Conservation (phyloP, 495 filamentous ascomycete genomes). For the Schizothecium vesticola region DNA sequence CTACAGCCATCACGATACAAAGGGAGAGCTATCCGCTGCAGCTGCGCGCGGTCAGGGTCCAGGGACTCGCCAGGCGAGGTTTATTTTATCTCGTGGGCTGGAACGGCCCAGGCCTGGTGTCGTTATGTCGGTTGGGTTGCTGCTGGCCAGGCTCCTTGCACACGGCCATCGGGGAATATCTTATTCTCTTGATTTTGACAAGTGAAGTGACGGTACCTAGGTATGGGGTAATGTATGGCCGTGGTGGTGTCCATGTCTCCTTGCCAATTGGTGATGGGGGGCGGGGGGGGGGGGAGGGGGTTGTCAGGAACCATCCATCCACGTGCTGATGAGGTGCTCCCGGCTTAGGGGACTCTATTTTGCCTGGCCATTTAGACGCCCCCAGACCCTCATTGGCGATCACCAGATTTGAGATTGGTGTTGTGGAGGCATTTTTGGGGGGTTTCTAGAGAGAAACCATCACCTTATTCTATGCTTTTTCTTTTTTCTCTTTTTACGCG, state of each 20-base stretch:
- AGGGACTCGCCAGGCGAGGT: background rate
- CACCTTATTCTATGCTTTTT: background rate
- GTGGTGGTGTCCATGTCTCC: background rate
- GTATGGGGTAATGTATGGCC: background rate
- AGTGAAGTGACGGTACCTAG: background rate
- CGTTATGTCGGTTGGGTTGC: no score
- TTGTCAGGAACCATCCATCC: background rate
- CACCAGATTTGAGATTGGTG: background rate
- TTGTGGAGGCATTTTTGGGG: background rate
- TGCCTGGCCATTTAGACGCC: background rate
- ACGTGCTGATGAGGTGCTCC: background rate
- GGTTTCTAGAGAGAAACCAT: background rate
- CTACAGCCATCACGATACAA: background rate
- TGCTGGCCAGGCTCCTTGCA: background rate
- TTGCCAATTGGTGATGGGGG: background rate
- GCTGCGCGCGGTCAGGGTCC: background rate
- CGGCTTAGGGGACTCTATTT: background rate
- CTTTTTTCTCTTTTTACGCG: background rate
- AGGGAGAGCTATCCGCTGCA: no score
- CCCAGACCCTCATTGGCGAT: background rate
- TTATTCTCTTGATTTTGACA: background rate
- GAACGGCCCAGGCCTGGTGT: background rate
- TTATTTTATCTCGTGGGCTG: background rate
- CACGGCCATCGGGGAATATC: background rate
- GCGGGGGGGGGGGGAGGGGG: background rate